A percentile compares a stretch with the other conserved stretches of the same genome.
phyloP scores from a whole-genome alignment of 257 asterid genomes.

The Datura wrightii region DNA sequence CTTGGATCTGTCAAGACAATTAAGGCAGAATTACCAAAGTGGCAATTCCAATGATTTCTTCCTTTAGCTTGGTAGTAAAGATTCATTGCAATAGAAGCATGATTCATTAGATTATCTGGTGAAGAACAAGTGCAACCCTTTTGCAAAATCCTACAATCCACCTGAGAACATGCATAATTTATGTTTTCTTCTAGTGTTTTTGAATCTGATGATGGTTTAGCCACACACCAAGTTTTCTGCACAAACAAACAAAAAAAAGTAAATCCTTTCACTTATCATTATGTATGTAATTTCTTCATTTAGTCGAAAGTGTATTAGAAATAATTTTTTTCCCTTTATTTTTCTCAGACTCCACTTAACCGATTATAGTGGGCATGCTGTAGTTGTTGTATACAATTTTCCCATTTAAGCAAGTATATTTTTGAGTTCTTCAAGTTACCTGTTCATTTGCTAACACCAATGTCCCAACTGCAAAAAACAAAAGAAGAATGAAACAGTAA shows the following conservation, averaged over 20 bases:
- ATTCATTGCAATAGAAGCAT: slow-evolving; percentile 74
- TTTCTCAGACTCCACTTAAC: too few species aligned
- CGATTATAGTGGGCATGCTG: too few species aligned
- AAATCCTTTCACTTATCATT: neutral
- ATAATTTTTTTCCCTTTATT: too few species aligned
- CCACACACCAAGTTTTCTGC: slow-evolving; percentile 74
- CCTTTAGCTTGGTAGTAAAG: slow-evolving; percentile 55
- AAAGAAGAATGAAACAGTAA: neutral
- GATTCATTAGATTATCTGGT: slow-evolving; percentile 55
- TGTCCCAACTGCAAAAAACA: neutral
- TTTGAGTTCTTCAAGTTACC: slow-evolving; percentile 17
- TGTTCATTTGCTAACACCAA: slow-evolving; percentile 20
- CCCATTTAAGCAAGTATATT: too few species aligned
- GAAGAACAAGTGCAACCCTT: slow-evolving; percentile 51
- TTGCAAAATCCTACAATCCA: slow-evolving; percentile 46
- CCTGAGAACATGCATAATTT: slow-evolving; percentile 52
- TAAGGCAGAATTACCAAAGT: slow-evolving; percentile 55
- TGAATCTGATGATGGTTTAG: slow-evolving; percentile 59
- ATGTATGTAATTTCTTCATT: neutral
- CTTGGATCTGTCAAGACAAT: slow-evolving; percentile 58
- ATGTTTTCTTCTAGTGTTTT: slow-evolving; percentile 36
- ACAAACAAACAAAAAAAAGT: neutral
- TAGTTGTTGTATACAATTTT: neutral
- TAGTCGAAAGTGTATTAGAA: neutral
- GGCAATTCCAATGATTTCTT: slow-evolving; percentile 56